These are phyloP conservation scores for Plasmodium gallinaceum DNA, from an alignment of 169 alveolate species.

Conservation along the genomic window DNA sequence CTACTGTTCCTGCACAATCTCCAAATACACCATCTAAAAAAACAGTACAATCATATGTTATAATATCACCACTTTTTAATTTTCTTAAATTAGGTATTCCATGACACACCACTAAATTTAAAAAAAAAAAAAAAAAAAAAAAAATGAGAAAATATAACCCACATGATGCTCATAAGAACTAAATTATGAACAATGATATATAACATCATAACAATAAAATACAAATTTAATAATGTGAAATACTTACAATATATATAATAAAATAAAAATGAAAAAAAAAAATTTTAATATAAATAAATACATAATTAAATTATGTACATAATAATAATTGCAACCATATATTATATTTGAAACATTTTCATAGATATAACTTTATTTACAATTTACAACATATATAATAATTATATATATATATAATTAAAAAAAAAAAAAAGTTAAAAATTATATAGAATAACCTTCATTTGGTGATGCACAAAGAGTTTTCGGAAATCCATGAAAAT, in stretches of 20 bases:
- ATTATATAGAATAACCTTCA: conserved; percentile 81
- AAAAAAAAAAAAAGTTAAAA: not conserved
- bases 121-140: conserved; percentile 22
- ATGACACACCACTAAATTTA: conserved; percentile 89
- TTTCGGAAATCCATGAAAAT: conserved; percentile 94
- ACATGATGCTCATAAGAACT: too few species aligned
- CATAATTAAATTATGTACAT: not conserved
- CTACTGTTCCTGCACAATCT: conserved; percentile 86
- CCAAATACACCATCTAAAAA: conserved; percentile 93
- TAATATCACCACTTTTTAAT: conserved; percentile 90
- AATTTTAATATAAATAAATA: not conserved
- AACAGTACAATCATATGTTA: conserved; percentile 93
- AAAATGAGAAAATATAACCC: not conserved
- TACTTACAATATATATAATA: too few species aligned
- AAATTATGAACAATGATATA: not conserved
- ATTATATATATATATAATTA: not conserved
- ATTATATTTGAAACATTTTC: not conserved
- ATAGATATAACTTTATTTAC: not conserved
- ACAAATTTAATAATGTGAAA: too few species aligned
- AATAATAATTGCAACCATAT: not conserved
- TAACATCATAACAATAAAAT: too few species aligned
- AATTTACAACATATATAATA: not conserved
- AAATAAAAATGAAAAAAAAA: not conserved
- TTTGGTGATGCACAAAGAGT: conserved; percentile 94
- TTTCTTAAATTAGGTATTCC: conserved; percentile 94